Conservation (phyloP, 176 grass and related monocot genomes). For the Echinochloa phyllopogon region DNA sequence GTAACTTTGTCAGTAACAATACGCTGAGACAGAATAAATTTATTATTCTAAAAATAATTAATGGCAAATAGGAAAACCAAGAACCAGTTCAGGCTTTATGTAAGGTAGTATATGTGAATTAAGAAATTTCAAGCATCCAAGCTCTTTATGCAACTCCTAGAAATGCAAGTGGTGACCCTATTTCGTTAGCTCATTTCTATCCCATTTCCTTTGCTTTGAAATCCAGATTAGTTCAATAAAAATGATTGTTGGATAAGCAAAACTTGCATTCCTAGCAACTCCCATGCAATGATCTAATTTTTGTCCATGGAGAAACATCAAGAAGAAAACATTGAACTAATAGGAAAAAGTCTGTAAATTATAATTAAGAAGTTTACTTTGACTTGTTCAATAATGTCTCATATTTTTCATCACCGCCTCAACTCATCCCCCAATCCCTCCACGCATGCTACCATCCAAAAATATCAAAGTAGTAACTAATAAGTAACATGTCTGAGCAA, state of each 20-base stretch:
- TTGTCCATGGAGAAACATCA: conserved; percentile 6
- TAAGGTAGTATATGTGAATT: conserved; percentile 41
- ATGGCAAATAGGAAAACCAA: background rate
- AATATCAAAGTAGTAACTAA: too few relatives aligned
- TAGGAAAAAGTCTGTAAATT: too few relatives aligned
- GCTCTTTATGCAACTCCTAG: background rate
- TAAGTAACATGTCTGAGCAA: too few relatives aligned
- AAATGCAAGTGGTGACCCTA: background rate
- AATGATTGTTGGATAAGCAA: background rate
- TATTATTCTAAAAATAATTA: background rate
- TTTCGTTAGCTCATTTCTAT: background rate
- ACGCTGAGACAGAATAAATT: conserved; percentile 8
- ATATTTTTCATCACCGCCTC: too few relatives aligned
- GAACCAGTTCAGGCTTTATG: background rate
- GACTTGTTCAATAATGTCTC: too few relatives aligned
- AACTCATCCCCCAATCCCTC: too few relatives aligned
- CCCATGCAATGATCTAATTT: background rate
- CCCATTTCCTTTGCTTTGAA: background rate
- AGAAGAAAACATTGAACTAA: background rate
- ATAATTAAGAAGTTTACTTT: too few relatives aligned
- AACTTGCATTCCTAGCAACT: background rate
- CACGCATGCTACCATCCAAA: too few relatives aligned
- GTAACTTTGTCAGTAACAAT: conserved; percentile 40
- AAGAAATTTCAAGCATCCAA: conserved; percentile 24
- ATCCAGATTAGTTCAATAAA: background rate